Percentiles rank a stretch among this genome's conserved stretches.
phyloP scores from a whole-genome alignment of 148 eudicot species.

The Simmondsia chinensis region DNA sequence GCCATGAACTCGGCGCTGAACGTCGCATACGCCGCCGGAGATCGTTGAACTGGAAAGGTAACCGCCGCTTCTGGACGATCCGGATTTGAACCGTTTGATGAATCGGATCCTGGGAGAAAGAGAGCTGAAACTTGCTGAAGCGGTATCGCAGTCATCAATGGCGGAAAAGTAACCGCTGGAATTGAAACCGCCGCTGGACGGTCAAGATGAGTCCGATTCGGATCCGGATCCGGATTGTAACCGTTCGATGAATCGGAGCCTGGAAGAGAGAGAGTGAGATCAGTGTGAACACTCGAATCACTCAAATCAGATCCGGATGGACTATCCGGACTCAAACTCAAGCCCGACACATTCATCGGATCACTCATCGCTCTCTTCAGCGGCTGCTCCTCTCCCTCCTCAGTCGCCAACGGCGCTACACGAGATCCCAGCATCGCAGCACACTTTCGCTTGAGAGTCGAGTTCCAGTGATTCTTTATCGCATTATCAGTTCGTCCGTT shows the following conservation, averaged over 20 bases:
- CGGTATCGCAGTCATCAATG: neutral
- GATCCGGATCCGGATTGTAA: constrained; percentile 8
- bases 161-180: neutral
- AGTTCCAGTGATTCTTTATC: constrained; percentile 92
- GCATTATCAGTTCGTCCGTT: constrained; percentile 87
- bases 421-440: constrained; percentile 21
- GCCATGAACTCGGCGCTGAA: constrained; percentile 51
- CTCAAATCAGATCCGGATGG: constrained; percentile 72
- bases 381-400: constrained; percentile 23
- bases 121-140: no score
- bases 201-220: neutral
- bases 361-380: constrained; percentile 67
- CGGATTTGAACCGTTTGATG: no score
- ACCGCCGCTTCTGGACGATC: no score
- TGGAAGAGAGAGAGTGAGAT: constrained; percentile 58
- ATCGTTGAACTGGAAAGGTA: no score
- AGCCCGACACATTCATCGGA: constrained; percentile 31
- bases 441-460: constrained; percentile 63
- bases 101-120: no score
- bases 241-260: constrained; percentile 32
- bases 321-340: constrained; percentile 45
- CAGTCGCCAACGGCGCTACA: constrained; percentile 7
- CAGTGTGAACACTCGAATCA: constrained; percentile 37
- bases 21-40: constrained; percentile 16
- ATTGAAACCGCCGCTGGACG: neutral